Base-by-base conservation (phyloP, 345 rosid genomes). In the Camelina laxa region DNA sequence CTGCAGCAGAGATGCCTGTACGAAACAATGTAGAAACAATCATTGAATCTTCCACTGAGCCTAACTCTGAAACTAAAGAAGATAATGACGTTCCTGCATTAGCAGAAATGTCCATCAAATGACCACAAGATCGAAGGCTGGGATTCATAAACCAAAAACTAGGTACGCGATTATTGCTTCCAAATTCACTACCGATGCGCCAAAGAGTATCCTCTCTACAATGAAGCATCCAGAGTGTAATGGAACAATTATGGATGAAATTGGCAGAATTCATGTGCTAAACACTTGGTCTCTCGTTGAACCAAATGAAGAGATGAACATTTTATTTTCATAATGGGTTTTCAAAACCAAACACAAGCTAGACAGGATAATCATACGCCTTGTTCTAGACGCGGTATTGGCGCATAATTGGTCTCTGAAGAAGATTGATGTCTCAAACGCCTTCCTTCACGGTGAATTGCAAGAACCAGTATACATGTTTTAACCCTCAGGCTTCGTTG, bases 171-270 rank as follows among this genome's bases (percentile, higher is more conserved):
- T 51, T 4, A 13, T 19, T 20, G 21, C 54, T 3, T 17, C 9
- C 0, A 50, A 19, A 4, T 3, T 12, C 0, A 0, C 1, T 0
- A 1, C 24, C 4, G 15, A 50, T 0, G 27, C 20, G 10, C 56
- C 56, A 1, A 19, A 44, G 13, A n/a, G 6, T 19, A 20, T 21
- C 0, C 1, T 10, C 6, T 10, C 30, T 1, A 14, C 27, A 0
- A 4, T 50, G 5, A 21, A 20, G 0, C 27, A 50, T 50, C 6
- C 14, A 4, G 0, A 14, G 0, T 50, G 30, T 30, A 50, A 20
- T 9, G 3, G 4, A 17, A 5, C 54, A 0, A 11, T 49, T 1
- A 1, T 3, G 2, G 22, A 49, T 0, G 54, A 50, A 1, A 9
- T 50, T 1, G 16, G 16, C 16, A 14, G 27, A 11, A 50, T 50